These are phyloP conservation scores for Fusarium irregulare DNA, from an alignment of 2,329 filamentous ascomycete species.

Conservation along the genomic window DNA sequence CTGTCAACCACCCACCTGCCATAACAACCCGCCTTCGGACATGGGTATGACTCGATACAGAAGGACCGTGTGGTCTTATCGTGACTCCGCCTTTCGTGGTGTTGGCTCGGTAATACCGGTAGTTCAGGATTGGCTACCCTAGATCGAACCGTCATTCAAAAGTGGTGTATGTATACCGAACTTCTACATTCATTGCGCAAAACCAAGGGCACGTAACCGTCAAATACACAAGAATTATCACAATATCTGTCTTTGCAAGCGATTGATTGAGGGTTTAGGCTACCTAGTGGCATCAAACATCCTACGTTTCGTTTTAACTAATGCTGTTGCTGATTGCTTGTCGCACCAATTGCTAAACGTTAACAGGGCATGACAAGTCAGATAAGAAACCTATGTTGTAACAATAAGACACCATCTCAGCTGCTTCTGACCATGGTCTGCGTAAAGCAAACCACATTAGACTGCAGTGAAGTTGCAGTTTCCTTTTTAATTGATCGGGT, in stretches of 20 bases:
- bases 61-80: constrained; percentile 28
- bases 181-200: not conserved
- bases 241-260: not conserved
- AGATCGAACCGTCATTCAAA: not conserved
- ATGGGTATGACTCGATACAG: constrained; percentile 7
- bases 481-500: not conserved
- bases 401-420: not conserved
- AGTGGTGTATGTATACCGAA: not conserved
- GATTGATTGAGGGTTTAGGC: not conserved
- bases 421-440: not conserved
- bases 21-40: not conserved
- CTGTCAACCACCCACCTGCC: not conserved
- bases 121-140: not conserved
- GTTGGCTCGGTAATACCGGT: constrained; percentile 11
- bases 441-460: not conserved
- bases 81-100: constrained; percentile 25
- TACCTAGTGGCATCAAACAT: not conserved
- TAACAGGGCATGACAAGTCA: not conserved
- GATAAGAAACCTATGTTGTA: not conserved
- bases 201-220: not conserved
- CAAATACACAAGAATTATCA: not conserved
- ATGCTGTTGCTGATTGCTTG: not conserved
- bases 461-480: not conserved
- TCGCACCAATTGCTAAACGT: not conserved
- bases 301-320: not conserved